Conservation (phyloP, 2,329 filamentous ascomycete species). For the Aspergillus sp. region DNA sequence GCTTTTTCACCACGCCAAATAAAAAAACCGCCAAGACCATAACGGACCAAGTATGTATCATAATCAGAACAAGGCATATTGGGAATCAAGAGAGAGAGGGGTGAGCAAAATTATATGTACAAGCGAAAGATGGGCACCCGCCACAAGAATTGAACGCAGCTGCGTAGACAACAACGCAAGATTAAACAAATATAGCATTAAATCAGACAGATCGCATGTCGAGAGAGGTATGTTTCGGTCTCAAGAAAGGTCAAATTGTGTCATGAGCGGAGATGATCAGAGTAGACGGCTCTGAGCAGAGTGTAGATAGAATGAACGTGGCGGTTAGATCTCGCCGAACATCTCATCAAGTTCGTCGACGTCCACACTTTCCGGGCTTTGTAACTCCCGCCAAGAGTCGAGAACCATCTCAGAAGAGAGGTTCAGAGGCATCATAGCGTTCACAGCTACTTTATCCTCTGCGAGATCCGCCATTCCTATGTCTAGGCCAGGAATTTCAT, state of each 20-base stretch:
- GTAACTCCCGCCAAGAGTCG: conserved; percentile 60
- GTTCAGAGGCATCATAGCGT: conserved; percentile 23
- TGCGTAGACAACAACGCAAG: neutral
- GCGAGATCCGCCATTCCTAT: conserved; percentile 37
- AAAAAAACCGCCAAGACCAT: conserved; percentile 8
- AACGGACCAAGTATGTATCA: conserved; percentile 18
- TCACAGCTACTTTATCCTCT: conserved; percentile 47
- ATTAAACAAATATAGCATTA: conserved; percentile 20
- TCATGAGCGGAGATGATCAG: conserved; percentile 10
- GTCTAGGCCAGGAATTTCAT: conserved; percentile 35
- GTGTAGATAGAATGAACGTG: neutral
- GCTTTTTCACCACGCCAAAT: conserved; percentile 9
- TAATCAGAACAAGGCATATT: conserved; percentile 19
- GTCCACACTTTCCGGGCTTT: conserved; percentile 83
- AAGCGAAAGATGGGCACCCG: conserved; percentile 7
- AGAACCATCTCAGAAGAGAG: conserved; percentile 41
- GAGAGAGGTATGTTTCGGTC: neutral
- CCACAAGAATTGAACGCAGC: conserved; percentile 4
- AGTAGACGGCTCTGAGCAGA: neutral
- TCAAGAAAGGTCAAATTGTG: neutral
- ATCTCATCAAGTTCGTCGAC: conserved; percentile 90
- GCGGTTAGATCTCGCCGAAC: conserved; percentile 67
- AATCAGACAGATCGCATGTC: conserved; percentile 5
- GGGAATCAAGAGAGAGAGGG: conserved; percentile 12
- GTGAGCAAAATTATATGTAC: conserved; percentile 19